A percentile compares a stretch with the other conserved stretches of the same genome.
phyloP scores from a whole-genome alignment of 257 asterid species.

The Rubia yunnanensis region DNA sequence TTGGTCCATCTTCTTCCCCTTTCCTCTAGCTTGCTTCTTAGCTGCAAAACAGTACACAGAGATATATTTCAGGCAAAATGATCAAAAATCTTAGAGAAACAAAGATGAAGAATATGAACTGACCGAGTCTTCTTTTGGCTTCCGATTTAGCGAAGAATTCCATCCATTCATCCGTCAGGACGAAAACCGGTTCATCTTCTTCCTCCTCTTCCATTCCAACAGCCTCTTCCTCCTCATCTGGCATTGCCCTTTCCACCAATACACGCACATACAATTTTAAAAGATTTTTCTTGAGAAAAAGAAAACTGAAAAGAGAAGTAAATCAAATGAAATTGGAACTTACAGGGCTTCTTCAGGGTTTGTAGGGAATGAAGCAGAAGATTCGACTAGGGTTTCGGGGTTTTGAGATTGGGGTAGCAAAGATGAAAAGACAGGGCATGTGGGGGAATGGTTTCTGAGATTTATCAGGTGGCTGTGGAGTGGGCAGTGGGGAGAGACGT shows the following conservation, averaged over 20 bases:
- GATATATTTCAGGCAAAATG: slow-evolving; percentile 3
- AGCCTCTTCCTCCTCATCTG: slow-evolving; percentile 18
- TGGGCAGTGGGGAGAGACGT: slow-evolving; percentile 47
- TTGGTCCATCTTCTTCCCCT: slow-evolving; percentile 22
- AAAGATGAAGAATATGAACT: slow-evolving; percentile 8
- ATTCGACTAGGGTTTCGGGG: neutral
- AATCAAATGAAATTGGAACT: slow-evolving; percentile 6
- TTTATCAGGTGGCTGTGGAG: slow-evolving; percentile 37
- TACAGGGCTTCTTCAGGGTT: slow-evolving; percentile 18
- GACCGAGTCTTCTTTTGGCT: slow-evolving; percentile 68
- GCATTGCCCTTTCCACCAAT: slow-evolving; percentile 21
- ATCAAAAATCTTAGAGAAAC: neutral
- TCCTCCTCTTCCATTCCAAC: slow-evolving; percentile 37
- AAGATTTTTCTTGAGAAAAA: no score
- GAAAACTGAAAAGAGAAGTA: neutral
- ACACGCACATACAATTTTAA: neutral
- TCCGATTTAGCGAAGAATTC: slow-evolving; percentile 86
- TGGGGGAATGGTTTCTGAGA: slow-evolving; percentile 31
- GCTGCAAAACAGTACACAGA: slow-evolving; percentile 33
- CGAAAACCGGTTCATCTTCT: slow-evolving; percentile 59
- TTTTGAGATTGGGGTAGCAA: slow-evolving; percentile 16
- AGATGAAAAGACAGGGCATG: slow-evolving; percentile 32
- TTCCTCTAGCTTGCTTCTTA: slow-evolving; percentile 44
- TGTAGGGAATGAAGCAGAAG: slow-evolving; percentile 6
- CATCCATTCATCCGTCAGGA: slow-evolving; percentile 85